Percentiles rank a stretch among this genome's conserved stretches.
These are phyloP conservation scores for Aureobasidium sp. DNA, from an alignment of 2,329 filamentous ascomycete genomes.

Conservation along the genomic window DNA sequence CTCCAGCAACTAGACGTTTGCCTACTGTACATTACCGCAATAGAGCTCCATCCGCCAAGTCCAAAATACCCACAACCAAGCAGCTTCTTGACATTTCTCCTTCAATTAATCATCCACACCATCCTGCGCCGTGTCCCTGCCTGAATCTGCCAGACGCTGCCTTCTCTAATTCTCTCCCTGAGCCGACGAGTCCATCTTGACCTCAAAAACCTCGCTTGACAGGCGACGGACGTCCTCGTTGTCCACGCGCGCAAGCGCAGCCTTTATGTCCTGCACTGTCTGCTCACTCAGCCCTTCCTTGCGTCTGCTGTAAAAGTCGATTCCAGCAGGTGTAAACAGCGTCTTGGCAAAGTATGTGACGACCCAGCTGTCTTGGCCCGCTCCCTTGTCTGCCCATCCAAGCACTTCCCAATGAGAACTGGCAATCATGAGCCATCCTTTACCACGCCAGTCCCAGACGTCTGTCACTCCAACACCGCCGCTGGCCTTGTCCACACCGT, in stretches of 20 bases:
- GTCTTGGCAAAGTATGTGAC: constrained; percentile 82
- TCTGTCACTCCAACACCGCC: constrained; percentile 25
- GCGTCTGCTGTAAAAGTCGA: constrained; percentile 67
- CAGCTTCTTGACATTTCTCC: neutral
- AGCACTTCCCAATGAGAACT: constrained; percentile 73
- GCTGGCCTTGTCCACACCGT: constrained; percentile 54
- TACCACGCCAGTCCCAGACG: constrained; percentile 70
- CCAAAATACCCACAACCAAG: constrained; percentile 7
- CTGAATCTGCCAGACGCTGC: neutral
- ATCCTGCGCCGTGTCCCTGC: neutral
- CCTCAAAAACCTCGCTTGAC: constrained; percentile 40
- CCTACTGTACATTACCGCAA: constrained; percentile 8
- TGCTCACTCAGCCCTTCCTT: constrained; percentile 51
- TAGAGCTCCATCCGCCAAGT: constrained; percentile 7
- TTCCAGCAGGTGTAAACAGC: constrained; percentile 70
- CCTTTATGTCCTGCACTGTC: constrained; percentile 50
- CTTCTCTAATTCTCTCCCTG: neutral
- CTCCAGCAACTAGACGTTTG: constrained; percentile 12
- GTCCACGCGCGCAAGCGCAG: constrained; percentile 45
- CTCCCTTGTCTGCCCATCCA: constrained; percentile 57
- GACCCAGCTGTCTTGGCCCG: constrained; percentile 45
- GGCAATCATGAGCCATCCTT: constrained; percentile 64
- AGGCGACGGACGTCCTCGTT: constrained; percentile 47
- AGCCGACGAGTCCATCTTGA: constrained; percentile 27
- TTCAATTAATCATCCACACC: neutral